phyloP scores from a whole-genome alignment of 495 filamentous ascomycete species.

The Aspergillus asperescens region DNA sequence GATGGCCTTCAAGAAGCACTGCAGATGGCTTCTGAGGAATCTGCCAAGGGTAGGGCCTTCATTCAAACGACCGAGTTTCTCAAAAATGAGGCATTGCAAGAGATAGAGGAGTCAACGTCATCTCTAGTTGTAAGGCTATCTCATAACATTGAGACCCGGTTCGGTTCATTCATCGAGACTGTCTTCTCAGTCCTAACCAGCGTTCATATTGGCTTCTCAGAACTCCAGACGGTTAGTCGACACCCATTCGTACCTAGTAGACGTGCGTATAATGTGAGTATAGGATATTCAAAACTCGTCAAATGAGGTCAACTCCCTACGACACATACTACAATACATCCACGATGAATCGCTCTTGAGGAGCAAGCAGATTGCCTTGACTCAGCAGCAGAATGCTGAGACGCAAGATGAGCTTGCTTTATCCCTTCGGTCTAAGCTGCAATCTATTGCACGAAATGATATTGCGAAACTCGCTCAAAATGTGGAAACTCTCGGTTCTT shows the following conservation, averaged over 20 bases:
- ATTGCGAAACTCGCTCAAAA: slow-evolving; percentile 23
- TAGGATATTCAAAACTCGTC: slow-evolving; percentile 36
- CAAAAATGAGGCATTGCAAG: slow-evolving; percentile 26
- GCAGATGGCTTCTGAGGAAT: slow-evolving; percentile 27
- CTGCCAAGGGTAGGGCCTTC: slow-evolving; percentile 35
- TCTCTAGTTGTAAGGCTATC: slow-evolving; percentile 27
- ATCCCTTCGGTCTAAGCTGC: slow-evolving; percentile 22
- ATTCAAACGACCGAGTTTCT: slow-evolving; percentile 27
- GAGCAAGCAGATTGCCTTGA: slow-evolving; percentile 21
- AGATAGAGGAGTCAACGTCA: slow-evolving; percentile 34
- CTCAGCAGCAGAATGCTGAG: slow-evolving; percentile 22
- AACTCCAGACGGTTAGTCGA: slow-evolving; percentile 31
- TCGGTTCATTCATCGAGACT: slow-evolving; percentile 18
- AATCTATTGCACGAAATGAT: slow-evolving; percentile 26
- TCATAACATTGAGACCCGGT: slow-evolving; percentile 26
- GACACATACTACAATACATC: slow-evolving; percentile 23
- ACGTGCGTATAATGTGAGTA: slow-evolving; percentile 6
- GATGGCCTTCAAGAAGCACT: slow-evolving; percentile 39
- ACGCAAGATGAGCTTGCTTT: slow-evolving; percentile 31
- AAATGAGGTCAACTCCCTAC: slow-evolving; percentile 26
- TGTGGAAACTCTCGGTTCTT: slow-evolving; percentile 29
- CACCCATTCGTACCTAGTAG: background rate
- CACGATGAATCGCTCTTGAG: slow-evolving; percentile 32
- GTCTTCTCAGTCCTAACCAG: slow-evolving; percentile 21
- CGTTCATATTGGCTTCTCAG: slow-evolving; percentile 21